Percentiles rank a stretch among this genome's conserved stretches.
phyloP scores from a whole-genome alignment of 2,329 filamentous ascomycete genomes.

The Colletotrichum brevisporum region DNA sequence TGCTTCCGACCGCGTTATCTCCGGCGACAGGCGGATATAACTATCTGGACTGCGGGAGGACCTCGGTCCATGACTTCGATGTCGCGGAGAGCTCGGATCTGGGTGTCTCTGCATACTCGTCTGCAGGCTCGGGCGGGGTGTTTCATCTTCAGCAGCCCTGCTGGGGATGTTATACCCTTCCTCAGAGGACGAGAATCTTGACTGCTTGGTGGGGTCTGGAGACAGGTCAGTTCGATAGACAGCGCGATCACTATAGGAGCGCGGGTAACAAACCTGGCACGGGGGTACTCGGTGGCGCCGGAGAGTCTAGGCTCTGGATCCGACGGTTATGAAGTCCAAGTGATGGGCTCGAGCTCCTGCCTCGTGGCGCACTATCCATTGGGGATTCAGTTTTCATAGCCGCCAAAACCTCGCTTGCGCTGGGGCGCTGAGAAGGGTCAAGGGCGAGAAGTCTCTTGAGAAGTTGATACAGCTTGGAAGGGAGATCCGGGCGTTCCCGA shows the following conservation, averaged over 20 bases:
- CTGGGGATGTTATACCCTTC: slow-evolving; percentile 47
- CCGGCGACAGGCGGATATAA: slow-evolving; percentile 49
- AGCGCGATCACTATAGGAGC: slow-evolving; percentile 12
- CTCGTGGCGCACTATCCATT: slow-evolving; percentile 57
- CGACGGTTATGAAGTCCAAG: slow-evolving; percentile 60
- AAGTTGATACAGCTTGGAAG: slow-evolving; percentile 86
- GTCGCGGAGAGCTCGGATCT: slow-evolving; percentile 46
- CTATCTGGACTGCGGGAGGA: slow-evolving; percentile 59
- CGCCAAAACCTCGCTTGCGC: slow-evolving; percentile 85
- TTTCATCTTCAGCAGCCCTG: slow-evolving; percentile 43
- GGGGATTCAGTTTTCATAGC: slow-evolving; percentile 79
- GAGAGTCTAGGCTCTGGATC: slow-evolving; percentile 70
- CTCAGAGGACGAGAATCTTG: slow-evolving; percentile 46
- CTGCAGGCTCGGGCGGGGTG: slow-evolving; percentile 46
- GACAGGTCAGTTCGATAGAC: slow-evolving; percentile 38
- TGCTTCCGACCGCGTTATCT: slow-evolving; percentile 42
- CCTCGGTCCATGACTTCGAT: slow-evolving; percentile 47
- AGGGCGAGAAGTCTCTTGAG: slow-evolving; percentile 85
- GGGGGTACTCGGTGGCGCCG: slow-evolving; percentile 63
- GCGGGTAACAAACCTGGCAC: slow-evolving; percentile 54
- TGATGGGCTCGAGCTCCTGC: slow-evolving; percentile 51
- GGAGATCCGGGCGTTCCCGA: slow-evolving; percentile 83
- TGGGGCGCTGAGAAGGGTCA: slow-evolving; percentile 82
- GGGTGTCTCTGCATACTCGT: slow-evolving; percentile 51
- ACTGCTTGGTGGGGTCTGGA: slow-evolving; percentile 52